Percentiles rank a stretch among this genome's conserved stretches.
phyloP scores from a whole-genome alignment of 140 eudicot genomes.

The Cichorium intybus region DNA sequence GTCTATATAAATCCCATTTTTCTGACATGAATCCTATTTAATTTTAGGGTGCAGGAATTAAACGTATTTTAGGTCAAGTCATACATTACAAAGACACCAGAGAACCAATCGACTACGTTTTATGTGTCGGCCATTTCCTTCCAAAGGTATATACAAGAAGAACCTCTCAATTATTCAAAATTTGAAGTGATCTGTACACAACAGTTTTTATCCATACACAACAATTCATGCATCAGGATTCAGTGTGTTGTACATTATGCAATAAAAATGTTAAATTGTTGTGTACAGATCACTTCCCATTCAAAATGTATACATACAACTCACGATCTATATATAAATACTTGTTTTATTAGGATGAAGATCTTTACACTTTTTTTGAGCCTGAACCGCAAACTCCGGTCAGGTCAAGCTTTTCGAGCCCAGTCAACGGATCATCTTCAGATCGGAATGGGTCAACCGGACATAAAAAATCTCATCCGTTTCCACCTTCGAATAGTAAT shows the following conservation, averaged over 20 bases:
- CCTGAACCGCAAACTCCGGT: conserved; percentile 55
- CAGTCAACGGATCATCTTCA: conserved; percentile 34
- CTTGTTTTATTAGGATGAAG: conserved; percentile 57
- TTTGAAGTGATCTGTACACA: no score
- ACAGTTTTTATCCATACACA: no score
- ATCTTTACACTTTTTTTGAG: conserved; percentile 71
- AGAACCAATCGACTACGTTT: conserved; percentile 73
- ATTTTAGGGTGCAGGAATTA: conserved; percentile 80
- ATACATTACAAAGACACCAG: conserved; percentile 48
- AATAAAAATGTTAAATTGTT: no score
- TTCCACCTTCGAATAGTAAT: conserved; percentile 30
- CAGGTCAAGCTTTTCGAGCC: conserved; percentile 39
- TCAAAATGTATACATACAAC: no score
- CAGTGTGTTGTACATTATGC: no score
- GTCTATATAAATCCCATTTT: no score
- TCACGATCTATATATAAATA: not conserved
- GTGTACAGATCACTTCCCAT: no score
- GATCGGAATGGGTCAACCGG: conserved; percentile 29
- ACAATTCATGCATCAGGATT: no score
- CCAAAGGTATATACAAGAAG: conserved; percentile 59
- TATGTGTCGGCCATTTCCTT: conserved; percentile 84
- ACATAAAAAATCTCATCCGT: conserved; percentile 27
- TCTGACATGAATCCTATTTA: conserved; percentile 14
- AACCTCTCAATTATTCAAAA: no score
- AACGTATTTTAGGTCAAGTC: conserved; percentile 70